Percentiles rank a stretch among this genome's conserved stretches.
phyloP scores from a whole-genome alignment of 2,329 filamentous ascomycete genomes.

The Hymenoscyphus occultus region DNA sequence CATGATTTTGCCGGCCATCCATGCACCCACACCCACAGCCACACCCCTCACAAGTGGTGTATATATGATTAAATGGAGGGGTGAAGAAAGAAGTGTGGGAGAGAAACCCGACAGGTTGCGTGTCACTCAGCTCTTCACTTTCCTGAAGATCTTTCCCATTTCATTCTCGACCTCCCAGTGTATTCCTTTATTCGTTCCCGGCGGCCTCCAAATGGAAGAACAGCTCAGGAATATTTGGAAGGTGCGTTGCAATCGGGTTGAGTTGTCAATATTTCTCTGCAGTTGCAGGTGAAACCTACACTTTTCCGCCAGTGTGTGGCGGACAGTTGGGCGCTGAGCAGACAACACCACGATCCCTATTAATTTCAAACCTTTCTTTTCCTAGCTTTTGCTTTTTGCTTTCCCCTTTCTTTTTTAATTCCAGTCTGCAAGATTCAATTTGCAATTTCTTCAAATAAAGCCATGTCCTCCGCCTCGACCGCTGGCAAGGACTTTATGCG shows the following conservation, averaged over 20 bases:
- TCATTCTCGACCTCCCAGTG: neutral
- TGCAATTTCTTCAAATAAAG: neutral
- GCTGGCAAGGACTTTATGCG: neutral
- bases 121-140: neutral
- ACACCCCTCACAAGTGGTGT: neutral
- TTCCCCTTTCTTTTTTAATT: neutral
- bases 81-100: neutral
- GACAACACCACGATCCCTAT: neutral
- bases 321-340: neutral
- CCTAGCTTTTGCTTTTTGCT: neutral
- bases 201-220: neutral
- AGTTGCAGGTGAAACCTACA: neutral
- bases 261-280: constrained; percentile 2
- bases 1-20: too few species aligned
- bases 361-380: neutral
- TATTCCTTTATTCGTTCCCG: neutral
- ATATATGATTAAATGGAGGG: neutral
- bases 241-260: neutral
- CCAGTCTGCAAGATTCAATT: neutral
- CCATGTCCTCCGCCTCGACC: neutral
- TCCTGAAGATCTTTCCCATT: neutral
- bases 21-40: too few species aligned
- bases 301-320: neutral
- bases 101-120: too few species aligned
- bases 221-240: neutral